Evolutionary conservation across 805 yeast genomes (phyloP), one percentile per base, ranked within the genome.

Genomic region (Spathaspora hagerdaliae): DNA sequence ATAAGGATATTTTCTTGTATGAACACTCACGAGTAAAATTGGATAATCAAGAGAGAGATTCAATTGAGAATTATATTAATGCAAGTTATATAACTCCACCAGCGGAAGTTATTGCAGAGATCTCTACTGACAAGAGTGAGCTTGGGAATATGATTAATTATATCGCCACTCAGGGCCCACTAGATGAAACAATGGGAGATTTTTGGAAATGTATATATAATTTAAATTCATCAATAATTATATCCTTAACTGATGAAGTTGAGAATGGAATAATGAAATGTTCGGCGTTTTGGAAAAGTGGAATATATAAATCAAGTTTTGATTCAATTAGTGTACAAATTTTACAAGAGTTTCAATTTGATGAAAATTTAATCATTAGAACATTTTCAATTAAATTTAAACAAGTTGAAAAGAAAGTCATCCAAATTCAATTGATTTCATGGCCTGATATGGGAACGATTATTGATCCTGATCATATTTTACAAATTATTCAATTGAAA

Each of bases 131-230:
- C 47, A n/a, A 37, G 43, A 31, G 44, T 4, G 35, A 52, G 12
- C 51, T 56, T 42, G 32, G 32, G 12, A 29, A 29, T 29, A 9
- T 9, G 12, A 11, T 29, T 5, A 59, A 51, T 37, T 70, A 65
- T 50, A 87, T 91, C 55, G 97, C 96, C 0, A 78, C 95, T 1
- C 97, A 92, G 62, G 99, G 97, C 2, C 99, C 99, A 2, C 63
- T 87, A 48, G 61, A 60, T 2, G 75, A 75, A 34, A 92, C 98
- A 0, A 74, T 83, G 26, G 82, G 81, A 15, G 96, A 92, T 61
- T 91, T 92, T 57, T 90, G 95, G 85, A 85, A 83, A 46, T 81
- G 90, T 67, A 75, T 87, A 12, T 68, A 79, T 36, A 82, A 83
- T 46, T 79, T 87, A 52, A 62, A 73, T 14, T 77, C 82, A 10